Evolutionary conservation across 352 stramenopile species (phyloP).

Genomic region (Phytophthora niederhauseri): DNA sequence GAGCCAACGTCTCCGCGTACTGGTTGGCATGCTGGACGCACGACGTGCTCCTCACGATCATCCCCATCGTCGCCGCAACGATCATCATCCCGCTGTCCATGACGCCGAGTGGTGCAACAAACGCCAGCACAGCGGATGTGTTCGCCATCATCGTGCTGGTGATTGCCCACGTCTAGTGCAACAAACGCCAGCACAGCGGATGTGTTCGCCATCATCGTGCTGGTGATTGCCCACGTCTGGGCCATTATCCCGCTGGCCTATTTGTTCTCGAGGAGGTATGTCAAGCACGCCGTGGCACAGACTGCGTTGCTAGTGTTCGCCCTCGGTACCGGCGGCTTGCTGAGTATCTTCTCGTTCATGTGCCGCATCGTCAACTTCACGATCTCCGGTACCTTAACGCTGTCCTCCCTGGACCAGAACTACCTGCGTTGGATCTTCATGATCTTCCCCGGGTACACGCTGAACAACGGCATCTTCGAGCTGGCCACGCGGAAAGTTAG

Average conservation of each 20-base stretch:
- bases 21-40: conserved; percentile 64
- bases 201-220: conserved; percentile 41
- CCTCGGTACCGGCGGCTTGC: conserved; percentile 57
- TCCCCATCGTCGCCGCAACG: conserved; percentile 41
- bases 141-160: conserved; percentile 50
- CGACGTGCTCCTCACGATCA: conserved; percentile 50
- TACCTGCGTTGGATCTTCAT: conserved; percentile 80
- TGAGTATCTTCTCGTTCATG: conserved; percentile 83
- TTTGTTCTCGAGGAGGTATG: conserved; percentile 64
- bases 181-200: conserved; percentile 33
- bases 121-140: conserved; percentile 37
- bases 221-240: conserved; percentile 54
- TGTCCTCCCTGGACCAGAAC: conserved; percentile 65
- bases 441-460: conserved; percentile 67
- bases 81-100: conserved; percentile 49
- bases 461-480: conserved; percentile 79
- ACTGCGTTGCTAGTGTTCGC: conserved; percentile 72
- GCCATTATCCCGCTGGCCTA: conserved; percentile 67
- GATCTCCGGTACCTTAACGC: conserved; percentile 41
- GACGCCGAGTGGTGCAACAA: conserved; percentile 20
- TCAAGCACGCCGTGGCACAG: conserved; percentile 62
- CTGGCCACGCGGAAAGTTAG: conserved; percentile 73
- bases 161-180: conserved; percentile 39
- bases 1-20: conserved; percentile 57
- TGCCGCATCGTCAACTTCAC: conserved; percentile 69